A percentile compares a stretch with the other conserved stretches of the same genome.
Evolutionary conservation across 441 rosid species (phyloP).

Genomic region (Aquilaria agallochum): DNA sequence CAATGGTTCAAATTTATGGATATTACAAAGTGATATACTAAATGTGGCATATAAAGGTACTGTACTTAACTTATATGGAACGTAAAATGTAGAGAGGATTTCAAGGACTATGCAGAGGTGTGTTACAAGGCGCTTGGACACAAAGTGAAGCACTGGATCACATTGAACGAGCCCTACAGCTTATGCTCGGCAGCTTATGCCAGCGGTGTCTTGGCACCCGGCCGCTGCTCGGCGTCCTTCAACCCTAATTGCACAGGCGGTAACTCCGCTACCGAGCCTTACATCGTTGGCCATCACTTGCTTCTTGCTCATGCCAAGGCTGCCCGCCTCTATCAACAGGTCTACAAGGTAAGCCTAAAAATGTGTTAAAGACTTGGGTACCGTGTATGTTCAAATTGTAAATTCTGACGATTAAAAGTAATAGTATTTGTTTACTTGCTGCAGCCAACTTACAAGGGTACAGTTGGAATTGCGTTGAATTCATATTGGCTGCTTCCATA

Average conservation of each 20-base stretch:
- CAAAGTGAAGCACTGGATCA: constrained; percentile 70
- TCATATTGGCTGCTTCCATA: no score
- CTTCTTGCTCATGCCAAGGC: constrained; percentile 64
- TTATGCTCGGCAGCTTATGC: constrained; percentile 39
- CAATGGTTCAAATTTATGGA: no score
- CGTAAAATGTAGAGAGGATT: constrained; percentile 27
- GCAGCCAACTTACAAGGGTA: constrained; percentile 26
- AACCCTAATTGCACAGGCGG: constrained; percentile 40
- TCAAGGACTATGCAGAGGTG: constrained; percentile 38
- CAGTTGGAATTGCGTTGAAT: constrained; percentile 21
- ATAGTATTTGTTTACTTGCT: not conserved
- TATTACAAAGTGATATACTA: no score
- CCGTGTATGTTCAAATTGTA: not conserved
- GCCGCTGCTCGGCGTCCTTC: constrained; percentile 44
- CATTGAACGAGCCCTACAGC: constrained; percentile 53
- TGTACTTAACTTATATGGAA: no score
- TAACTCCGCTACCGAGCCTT: constrained; percentile 68
- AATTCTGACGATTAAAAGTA: not conserved
- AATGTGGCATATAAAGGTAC: no score
- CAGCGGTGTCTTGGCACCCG: constrained; percentile 29
- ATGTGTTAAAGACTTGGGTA: no score
- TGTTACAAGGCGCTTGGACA: constrained; percentile 64
- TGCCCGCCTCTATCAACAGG: constrained; percentile 12
- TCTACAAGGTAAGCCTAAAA: no score
- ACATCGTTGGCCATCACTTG: constrained; percentile 46